Conservation (phyloP, 192 early-diverging fungal species). For the Hyaloraphidium curvatum region DNA sequence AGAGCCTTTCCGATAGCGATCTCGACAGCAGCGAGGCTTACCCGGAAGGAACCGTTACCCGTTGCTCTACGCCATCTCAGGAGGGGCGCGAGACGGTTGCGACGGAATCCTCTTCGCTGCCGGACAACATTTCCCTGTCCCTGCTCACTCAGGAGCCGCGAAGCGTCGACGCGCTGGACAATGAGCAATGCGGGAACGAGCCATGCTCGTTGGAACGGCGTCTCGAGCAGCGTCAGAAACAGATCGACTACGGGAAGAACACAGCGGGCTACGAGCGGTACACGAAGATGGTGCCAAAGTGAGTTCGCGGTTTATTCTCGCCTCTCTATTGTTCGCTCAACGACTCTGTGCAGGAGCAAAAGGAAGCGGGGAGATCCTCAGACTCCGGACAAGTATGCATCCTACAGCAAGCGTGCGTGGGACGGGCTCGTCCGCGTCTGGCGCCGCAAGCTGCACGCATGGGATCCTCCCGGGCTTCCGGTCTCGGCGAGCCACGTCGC, state of each 20-base stretch:
- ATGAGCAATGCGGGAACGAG: no score
- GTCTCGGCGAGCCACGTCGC: no score
- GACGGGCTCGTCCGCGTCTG: conserved; percentile 26
- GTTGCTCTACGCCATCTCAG: no score
- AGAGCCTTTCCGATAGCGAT: no score
- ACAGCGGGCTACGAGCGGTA: conserved; percentile 26
- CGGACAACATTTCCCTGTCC: no score
- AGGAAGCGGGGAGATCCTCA: conserved; percentile 18
- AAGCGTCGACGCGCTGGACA: neutral
- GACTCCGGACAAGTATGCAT: conserved; percentile 25
- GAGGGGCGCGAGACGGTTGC: no score
- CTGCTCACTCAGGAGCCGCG: neutral
- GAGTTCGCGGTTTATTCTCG: neutral
- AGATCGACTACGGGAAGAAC: conserved; percentile 37
- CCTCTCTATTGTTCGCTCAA: neutral
- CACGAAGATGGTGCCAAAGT: conserved; percentile 15
- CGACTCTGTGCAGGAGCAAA: conserved; percentile 7
- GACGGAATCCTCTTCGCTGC: no score
- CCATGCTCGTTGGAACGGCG: conserved; percentile 13
- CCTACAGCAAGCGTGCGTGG: conserved; percentile 29
- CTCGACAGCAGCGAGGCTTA: no score
- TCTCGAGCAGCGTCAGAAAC: conserved; percentile 32
- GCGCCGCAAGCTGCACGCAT: conserved; percentile 24
- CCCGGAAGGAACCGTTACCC: no score
- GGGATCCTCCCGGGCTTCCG: conserved; percentile 14